These are phyloP conservation scores for Brassica cretica DNA, from an alignment of 345 rosid genomes.

Conservation along the genomic window DNA sequence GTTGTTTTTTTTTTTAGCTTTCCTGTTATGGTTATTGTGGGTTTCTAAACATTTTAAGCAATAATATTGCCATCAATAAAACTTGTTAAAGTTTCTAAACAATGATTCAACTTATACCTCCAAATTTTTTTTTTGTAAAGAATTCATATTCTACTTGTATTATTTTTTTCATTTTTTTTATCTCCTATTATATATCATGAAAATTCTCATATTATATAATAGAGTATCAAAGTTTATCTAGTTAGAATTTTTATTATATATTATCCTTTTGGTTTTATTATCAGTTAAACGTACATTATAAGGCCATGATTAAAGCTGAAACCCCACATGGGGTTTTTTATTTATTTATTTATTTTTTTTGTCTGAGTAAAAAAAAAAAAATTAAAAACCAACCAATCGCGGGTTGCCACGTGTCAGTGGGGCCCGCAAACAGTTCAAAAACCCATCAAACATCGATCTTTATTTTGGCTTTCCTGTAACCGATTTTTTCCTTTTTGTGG, in stretches of 20 bases:
- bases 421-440: too few species aligned
- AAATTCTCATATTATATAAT: background rate
- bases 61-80: background rate
- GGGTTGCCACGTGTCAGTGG: too few species aligned
- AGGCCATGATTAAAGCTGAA: too few species aligned
- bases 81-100: background rate
- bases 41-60: background rate
- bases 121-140: background rate
- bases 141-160: background rate
- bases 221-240: background rate
- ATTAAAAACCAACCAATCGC: too few species aligned
- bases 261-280: too few species aligned
- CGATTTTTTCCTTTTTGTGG: too few species aligned
- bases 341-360: too few species aligned
- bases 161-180: background rate
- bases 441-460: too few species aligned
- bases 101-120: background rate
- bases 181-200: background rate
- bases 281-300: background rate
- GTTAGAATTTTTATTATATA: background rate
- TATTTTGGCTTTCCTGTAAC: too few species aligned
- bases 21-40: background rate
- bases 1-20: background rate
- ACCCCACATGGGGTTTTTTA: too few species aligned
- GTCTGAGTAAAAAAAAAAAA: too few species aligned